Conservation (phyloP, 768 basidiomycete genomes). For the Mycena vitilis region DNA sequence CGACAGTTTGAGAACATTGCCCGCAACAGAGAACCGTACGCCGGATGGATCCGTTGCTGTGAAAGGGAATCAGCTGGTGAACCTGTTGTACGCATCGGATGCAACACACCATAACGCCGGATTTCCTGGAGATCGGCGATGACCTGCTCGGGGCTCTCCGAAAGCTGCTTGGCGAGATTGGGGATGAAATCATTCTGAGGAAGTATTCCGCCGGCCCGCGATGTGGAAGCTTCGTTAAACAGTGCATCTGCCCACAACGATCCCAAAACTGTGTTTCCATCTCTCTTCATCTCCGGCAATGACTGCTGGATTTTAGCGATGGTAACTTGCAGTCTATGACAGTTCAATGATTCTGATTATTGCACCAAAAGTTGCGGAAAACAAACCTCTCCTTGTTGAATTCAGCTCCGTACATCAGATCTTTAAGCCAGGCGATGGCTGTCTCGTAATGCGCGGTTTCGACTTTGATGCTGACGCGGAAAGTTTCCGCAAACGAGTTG, state of each 20-base stretch:
- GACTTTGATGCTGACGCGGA: conserved; percentile 86
- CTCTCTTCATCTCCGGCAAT: conserved; percentile 91
- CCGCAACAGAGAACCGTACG: conserved; percentile 91
- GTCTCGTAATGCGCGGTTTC: conserved; percentile 82
- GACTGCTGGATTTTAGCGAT: conserved; percentile 91
- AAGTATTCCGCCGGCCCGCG: conserved; percentile 74
- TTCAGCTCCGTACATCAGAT: conserved; percentile 78
- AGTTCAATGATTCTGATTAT: neutral
- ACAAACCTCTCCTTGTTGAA: conserved; percentile 84
- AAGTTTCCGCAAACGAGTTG: conserved; percentile 76
- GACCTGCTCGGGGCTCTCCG: conserved; percentile 78
- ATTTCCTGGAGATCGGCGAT: conserved; percentile 82
- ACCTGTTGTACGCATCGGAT: too few relatives aligned
- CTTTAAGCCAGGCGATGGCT: conserved; percentile 88
- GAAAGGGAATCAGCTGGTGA: conserved; percentile 2
- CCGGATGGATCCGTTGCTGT: conserved; percentile 86
- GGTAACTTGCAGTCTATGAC: conserved; percentile 78
- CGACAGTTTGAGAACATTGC: conserved; percentile 77
- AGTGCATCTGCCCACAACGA: conserved; percentile 77
- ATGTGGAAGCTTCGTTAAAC: conserved; percentile 76
- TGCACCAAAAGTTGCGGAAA: neutral
- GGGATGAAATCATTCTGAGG: conserved; percentile 86
- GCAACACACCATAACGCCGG: conserved; percentile 68
- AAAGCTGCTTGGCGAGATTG: conserved; percentile 74
- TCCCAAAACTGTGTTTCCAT: conserved; percentile 82